Conservation (phyloP, 805 yeast species). For the Zygosaccharomyces kombuchaensis region DNA sequence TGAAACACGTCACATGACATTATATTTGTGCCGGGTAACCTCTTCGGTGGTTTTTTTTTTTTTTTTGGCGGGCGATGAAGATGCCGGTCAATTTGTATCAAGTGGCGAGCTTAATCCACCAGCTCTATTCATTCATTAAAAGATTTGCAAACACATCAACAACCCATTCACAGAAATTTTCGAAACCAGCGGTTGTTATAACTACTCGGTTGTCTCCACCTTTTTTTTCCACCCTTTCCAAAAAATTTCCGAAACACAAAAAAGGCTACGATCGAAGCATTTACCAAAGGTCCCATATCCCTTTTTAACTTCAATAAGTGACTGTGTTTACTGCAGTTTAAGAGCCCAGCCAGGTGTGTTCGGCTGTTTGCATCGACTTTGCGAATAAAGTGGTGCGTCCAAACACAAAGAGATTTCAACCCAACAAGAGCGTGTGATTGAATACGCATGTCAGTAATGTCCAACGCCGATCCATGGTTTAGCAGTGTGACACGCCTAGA, state of each 20-base stretch:
- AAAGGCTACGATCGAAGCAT: background rate
- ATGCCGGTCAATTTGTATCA: background rate
- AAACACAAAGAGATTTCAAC: background rate
- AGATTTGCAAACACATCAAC: background rate
- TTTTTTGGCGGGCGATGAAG: background rate
- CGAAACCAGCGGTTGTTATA: background rate
- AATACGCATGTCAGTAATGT: constrained; percentile 5
- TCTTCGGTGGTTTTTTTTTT: too few species aligned
- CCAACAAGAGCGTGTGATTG: background rate
- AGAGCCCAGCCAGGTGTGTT: background rate
- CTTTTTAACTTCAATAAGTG: background rate
- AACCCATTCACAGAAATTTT: background rate
- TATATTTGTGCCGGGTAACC: too few species aligned
- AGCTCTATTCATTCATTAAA: background rate
- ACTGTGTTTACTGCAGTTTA: background rate
- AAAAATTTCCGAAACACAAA: background rate
- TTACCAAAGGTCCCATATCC: background rate
- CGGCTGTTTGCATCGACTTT: background rate
- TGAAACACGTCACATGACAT: too few species aligned
- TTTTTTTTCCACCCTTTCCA: background rate
- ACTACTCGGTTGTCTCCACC: background rate
- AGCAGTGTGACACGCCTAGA: background rate
- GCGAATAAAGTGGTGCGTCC: background rate
- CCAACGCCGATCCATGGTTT: constrained; percentile 5
- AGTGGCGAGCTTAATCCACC: background rate